phyloP scores from a whole-genome alignment of 2,329 filamentous ascomycete species.

The Diaporthe ilicicola region DNA sequence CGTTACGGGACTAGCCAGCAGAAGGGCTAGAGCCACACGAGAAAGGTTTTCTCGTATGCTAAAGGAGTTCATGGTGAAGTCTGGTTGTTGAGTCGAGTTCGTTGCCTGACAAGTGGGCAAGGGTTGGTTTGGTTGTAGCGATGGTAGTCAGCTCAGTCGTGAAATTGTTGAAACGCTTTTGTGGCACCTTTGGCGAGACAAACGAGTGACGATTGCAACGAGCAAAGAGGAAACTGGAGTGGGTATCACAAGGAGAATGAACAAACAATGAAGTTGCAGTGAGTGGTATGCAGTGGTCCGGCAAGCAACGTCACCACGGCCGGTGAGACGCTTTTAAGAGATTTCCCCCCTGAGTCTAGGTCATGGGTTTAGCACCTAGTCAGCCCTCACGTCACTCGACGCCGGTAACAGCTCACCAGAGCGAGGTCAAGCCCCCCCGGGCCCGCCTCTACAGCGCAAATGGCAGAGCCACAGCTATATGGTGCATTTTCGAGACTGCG shows the following conservation, averaged over 20 bases:
- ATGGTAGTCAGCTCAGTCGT: background rate
- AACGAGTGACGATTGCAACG: background rate
- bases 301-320: background rate
- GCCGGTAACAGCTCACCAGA: background rate
- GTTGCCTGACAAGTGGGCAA: too few relatives aligned
- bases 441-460: background rate
- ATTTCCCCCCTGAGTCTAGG: background rate
- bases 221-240: constrained; percentile 3
- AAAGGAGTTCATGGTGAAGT: background rate
- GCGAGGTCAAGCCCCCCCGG: background rate
- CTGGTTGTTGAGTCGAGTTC: background rate
- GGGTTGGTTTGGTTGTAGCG: background rate
- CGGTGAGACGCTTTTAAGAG: constrained; percentile 4
- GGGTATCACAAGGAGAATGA: constrained; percentile 20
- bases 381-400: background rate
- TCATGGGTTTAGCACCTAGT: background rate
- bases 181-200: background rate
- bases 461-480: constrained; percentile 17
- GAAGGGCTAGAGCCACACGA: background rate
- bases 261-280: background rate
- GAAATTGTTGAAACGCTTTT: background rate
- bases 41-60: constrained; percentile 6
- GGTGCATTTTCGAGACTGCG: background rate
- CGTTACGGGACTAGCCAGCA: background rate
- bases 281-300: background rate